These are phyloP conservation scores for Cymbidium sinense DNA, from an alignment of 106 monocot species.

Conservation along the genomic window DNA sequence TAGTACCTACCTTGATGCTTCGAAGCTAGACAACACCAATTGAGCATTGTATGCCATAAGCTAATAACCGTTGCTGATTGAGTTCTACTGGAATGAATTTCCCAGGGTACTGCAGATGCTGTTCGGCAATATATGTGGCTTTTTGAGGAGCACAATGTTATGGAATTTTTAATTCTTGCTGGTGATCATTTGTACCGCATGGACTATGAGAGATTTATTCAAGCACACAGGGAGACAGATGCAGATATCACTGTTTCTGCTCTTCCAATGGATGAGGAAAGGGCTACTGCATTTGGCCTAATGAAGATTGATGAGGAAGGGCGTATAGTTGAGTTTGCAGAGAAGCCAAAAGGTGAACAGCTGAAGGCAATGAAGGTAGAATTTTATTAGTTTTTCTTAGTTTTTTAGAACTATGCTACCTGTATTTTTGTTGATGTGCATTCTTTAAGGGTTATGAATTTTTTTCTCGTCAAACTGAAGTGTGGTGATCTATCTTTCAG, in stretches of 20 bases:
- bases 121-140: slow-evolving; percentile 95
- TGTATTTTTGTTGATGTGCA: background rate
- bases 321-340: slow-evolving; percentile 86
- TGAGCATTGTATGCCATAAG: background rate
- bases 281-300: slow-evolving; percentile 88
- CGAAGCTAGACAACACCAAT: background rate
- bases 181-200: slow-evolving; percentile 97
- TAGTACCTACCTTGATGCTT: no score
- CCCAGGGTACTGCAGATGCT: slow-evolving; percentile 95
- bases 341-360: slow-evolving; percentile 91
- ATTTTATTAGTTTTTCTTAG: background rate
- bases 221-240: slow-evolving; percentile 92
- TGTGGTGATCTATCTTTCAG: slow-evolving; percentile 23
- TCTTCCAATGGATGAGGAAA: slow-evolving; percentile 86
- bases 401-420: slow-evolving; percentile 1
- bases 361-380: slow-evolving; percentile 91
- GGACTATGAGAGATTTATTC: slow-evolving; percentile 96
- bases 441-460: background rate
- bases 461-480: background rate
- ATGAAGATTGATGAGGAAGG: slow-evolving; percentile 99
- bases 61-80: background rate
- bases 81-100: slow-evolving; percentile 1
- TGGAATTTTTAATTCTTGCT: slow-evolving; percentile 88
- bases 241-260: slow-evolving; percentile 98
- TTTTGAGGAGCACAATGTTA: slow-evolving; percentile 87